A percentile compares a stretch with the other conserved stretches of the same genome.
These are phyloP conservation scores for Talaromyces proteolyticus DNA, from an alignment of 495 filamentous ascomycete species.

Conservation along the genomic window DNA sequence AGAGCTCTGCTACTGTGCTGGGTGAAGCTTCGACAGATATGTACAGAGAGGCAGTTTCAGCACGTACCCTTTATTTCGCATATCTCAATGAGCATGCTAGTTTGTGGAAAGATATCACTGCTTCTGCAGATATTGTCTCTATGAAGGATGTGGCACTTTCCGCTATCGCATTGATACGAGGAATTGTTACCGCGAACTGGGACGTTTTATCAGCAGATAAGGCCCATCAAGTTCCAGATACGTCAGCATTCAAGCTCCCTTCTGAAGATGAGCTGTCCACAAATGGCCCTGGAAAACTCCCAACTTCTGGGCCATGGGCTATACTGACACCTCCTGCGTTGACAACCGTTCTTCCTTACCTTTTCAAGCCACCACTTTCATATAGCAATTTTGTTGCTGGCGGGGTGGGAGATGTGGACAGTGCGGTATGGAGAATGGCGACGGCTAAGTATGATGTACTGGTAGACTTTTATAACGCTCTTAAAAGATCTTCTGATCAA, in stretches of 20 bases:
- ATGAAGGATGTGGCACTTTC: constrained; percentile 53
- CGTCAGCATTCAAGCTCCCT: constrained; percentile 33
- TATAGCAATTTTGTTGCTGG: constrained; percentile 55
- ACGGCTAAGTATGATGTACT: constrained; percentile 54
- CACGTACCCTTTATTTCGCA: constrained; percentile 50
- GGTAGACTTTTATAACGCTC: constrained; percentile 30
- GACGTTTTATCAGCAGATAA: constrained; percentile 20
- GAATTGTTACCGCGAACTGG: constrained; percentile 54
- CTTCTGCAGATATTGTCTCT: constrained; percentile 49
- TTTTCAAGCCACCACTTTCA: constrained; percentile 52
- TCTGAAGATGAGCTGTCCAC: constrained; percentile 35
- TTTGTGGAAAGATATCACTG: constrained; percentile 48
- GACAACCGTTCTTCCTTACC: constrained; percentile 48
- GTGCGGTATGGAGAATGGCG: constrained; percentile 53
- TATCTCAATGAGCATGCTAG: constrained; percentile 44
- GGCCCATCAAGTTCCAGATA: constrained; percentile 10
- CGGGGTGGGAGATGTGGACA: constrained; percentile 50
- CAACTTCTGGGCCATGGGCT: constrained; percentile 41
- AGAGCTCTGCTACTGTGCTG: constrained; percentile 23
- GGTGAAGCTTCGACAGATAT: constrained; percentile 33
- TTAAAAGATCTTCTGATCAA: constrained; percentile 24
- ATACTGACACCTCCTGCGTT: constrained; percentile 47
- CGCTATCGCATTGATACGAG: constrained; percentile 45
- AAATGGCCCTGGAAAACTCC: constrained; percentile 30
- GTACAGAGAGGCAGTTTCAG: constrained; percentile 44